Evolutionary conservation across 2,329 filamentous ascomycete genomes (phyloP), one percentile per base, ranked within the genome.

Genomic region (Zymoseptoria crescenta): DNA sequence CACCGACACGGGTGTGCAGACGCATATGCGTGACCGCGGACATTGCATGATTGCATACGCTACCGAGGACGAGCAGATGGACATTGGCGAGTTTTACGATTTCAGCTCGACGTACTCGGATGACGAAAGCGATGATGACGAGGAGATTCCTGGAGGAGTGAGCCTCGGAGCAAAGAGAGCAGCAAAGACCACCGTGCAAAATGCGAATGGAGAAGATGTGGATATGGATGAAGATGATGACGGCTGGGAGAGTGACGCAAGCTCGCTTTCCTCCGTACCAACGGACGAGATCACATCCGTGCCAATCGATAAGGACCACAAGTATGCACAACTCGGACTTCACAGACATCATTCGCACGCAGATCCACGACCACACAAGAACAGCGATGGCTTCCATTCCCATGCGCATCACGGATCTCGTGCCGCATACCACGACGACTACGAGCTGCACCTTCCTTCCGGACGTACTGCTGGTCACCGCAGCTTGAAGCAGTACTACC

Each of bases 41-140:
- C 94, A 99, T 75, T 97, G 93, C 81, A 96, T 92, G 83, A 95
- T 99, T 67, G 92, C 91, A 0, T 99, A 93, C 73, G 86, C 87
- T 55, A 87, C 86, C 0, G 90, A 96, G 71, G 87, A 88, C 41
- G 91, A 97, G 70, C 91, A 96, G 77, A 82, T 97, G 29, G 91
- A 95, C 58, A 90, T 99, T 69, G 94, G 94, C 58, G 90, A 97
- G 65, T 96, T 90, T 74, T 99, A 99, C 75, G 94, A 99, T 72
- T 99, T 99, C 81, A 84, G 89, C 65, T 89, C 89, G 75, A 96
- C 94, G 1, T 99, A 99, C 74, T 94, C 91, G 0, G 94, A 97
- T 68, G 84, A 81, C 9, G 79, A 81, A 7, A 78, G 83, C 16
- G 84, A 83, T 1, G 83, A 84, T 5, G 84, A 86, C n/a, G 72